A percentile compares a stretch with the other conserved stretches of the same genome.
phyloP scores from a whole-genome alignment of 148 eudicot genomes.

The Dysphania ambrosioides region DNA sequence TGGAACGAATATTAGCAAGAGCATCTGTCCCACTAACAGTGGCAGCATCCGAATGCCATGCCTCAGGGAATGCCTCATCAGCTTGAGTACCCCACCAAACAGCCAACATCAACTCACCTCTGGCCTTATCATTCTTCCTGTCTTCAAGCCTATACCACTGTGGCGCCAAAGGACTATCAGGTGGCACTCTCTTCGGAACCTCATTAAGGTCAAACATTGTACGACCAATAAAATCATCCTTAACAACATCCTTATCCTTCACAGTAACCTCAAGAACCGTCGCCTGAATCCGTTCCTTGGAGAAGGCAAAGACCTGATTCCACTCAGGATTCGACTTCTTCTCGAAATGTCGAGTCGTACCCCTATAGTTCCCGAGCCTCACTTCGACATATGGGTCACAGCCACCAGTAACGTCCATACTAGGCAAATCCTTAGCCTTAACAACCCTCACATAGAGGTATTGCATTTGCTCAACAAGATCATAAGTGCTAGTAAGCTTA shows the following conservation, averaged over 20 bases:
- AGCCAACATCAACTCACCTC: constrained; percentile 70
- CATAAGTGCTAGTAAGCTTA: constrained; percentile 61
- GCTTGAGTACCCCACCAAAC: constrained; percentile 86
- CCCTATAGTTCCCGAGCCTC: constrained; percentile 63
- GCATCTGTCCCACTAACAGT: constrained; percentile 57
- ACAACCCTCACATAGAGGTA: constrained; percentile 67
- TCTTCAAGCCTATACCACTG: constrained; percentile 76
- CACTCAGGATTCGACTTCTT: constrained; percentile 58
- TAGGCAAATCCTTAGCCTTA: constrained; percentile 55
- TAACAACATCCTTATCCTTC: constrained; percentile 53
- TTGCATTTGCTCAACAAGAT: constrained; percentile 70
- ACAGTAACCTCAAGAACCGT: constrained; percentile 53
- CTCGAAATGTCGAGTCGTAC: constrained; percentile 55
- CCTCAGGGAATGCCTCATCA: constrained; percentile 74
- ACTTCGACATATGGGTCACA: constrained; percentile 66
- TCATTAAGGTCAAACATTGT: constrained; percentile 55
- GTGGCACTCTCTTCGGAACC: constrained; percentile 66
- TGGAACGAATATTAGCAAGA: constrained; percentile 57
- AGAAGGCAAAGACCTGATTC: constrained; percentile 63
- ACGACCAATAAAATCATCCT: constrained; percentile 60
- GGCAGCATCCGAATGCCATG: constrained; percentile 76
- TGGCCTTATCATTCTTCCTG: constrained; percentile 44
- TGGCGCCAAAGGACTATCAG: constrained; percentile 75
- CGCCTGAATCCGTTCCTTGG: constrained; percentile 57
- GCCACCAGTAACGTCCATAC: constrained; percentile 48